Evolutionary conservation across 2,329 filamentous ascomycete species (phyloP).

Genomic region (Capronia coronata): DNA sequence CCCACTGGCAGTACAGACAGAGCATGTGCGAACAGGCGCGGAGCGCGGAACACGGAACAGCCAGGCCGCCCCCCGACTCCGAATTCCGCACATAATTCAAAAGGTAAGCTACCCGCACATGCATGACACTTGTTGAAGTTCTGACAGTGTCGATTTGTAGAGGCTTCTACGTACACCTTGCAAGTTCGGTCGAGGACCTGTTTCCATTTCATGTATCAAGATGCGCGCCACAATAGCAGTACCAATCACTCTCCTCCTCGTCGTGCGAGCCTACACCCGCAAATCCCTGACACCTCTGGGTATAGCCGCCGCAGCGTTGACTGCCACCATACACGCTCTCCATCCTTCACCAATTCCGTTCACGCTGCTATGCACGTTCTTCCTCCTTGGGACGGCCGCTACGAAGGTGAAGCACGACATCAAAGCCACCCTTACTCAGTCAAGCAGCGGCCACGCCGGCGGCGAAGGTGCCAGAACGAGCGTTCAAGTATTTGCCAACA

Average conservation of each 20-base stretch:
- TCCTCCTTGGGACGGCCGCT: slow-evolving; percentile 72
- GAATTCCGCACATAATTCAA: too few species aligned
- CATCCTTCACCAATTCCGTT: slow-evolving; percentile 96
- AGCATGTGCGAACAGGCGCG: neutral
- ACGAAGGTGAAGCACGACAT: slow-evolving; percentile 86
- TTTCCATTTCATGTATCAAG: neutral
- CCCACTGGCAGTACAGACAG: neutral
- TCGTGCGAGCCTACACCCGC: slow-evolving; percentile 62
- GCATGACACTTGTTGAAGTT: too few species aligned
- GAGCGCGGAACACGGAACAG: too few species aligned
- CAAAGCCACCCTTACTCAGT: slow-evolving; percentile 75
- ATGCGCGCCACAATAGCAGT: slow-evolving; percentile 43
- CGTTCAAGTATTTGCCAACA: slow-evolving; percentile 87
- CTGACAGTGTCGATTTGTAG: too few species aligned
- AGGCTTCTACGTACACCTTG: neutral
- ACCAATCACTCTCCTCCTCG: slow-evolving; percentile 50
- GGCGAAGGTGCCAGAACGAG: slow-evolving; percentile 79
- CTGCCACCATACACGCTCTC: slow-evolving; percentile 73
- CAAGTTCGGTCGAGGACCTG: neutral
- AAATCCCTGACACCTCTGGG: slow-evolving; percentile 74
- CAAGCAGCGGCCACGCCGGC: slow-evolving; percentile 60
- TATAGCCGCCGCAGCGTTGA: slow-evolving; percentile 63
- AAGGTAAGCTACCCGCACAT: too few species aligned
- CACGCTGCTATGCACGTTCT: slow-evolving; percentile 73
- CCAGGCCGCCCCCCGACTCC: too few species aligned